Conservation (phyloP, 2,329 filamentous ascomycete species). For the Aspergillus viridinutans region DNA sequence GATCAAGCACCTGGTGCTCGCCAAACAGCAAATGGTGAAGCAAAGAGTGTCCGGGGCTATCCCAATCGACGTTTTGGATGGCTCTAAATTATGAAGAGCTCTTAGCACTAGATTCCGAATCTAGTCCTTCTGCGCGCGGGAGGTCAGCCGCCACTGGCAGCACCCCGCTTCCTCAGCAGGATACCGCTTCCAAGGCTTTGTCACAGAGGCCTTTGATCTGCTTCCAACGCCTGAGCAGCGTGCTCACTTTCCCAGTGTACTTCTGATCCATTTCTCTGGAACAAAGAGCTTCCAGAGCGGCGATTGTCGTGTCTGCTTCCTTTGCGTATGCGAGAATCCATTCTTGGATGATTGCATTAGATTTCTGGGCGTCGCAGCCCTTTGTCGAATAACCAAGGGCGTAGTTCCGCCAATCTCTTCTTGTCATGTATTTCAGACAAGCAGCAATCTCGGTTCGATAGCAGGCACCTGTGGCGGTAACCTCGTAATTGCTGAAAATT, state of each 20-base stretch:
- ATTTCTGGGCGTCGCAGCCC: slow-evolving; percentile 27
- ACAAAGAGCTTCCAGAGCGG: slow-evolving; percentile 14
- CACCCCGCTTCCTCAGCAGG: slow-evolving; percentile 10
- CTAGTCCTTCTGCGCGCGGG: not conserved
- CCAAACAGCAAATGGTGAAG: slow-evolving; percentile 53
- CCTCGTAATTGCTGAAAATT: slow-evolving; percentile 37
- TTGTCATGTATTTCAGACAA: slow-evolving; percentile 37
- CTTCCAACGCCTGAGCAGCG: slow-evolving; percentile 34
- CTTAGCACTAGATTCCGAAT: not conserved
- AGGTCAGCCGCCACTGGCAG: not conserved
- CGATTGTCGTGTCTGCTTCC: slow-evolving; percentile 30
- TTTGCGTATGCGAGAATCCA: slow-evolving; percentile 34
- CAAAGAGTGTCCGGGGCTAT: slow-evolving; percentile 28
- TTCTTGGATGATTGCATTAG: slow-evolving; percentile 29
- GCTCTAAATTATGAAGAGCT: slow-evolving; percentile 1
- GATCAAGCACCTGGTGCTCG: slow-evolving; percentile 68
- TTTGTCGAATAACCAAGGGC: slow-evolving; percentile 33
- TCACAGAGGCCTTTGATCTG: slow-evolving; percentile 36
- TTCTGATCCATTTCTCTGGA: slow-evolving; percentile 4
- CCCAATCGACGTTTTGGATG: slow-evolving; percentile 24
- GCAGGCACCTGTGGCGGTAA: slow-evolving; percentile 36
- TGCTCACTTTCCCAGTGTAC: slow-evolving; percentile 21
- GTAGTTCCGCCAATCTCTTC: slow-evolving; percentile 37
- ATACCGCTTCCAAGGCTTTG: slow-evolving; percentile 20
- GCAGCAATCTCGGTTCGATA: slow-evolving; percentile 43